Conservation (phyloP, 495 filamentous ascomycete species). For the Neurospora sublineolata region DNA sequence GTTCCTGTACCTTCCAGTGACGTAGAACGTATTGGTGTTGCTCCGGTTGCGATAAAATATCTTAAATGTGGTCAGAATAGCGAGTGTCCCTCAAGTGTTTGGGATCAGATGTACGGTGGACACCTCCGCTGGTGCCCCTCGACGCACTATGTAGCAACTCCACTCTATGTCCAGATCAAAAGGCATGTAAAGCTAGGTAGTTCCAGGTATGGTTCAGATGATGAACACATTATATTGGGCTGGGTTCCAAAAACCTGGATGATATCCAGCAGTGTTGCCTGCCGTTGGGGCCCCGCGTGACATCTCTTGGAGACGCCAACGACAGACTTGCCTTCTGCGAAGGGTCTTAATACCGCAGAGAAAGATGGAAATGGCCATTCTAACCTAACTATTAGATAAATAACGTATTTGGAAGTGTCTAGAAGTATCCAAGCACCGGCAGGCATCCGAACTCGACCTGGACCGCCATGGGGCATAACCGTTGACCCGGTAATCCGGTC, state of each 20-base stretch:
- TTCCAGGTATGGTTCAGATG: neutral
- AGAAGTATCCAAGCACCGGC: neutral
- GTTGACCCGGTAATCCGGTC: neutral
- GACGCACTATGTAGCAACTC: too few relatives aligned
- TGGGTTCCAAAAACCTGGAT: neutral
- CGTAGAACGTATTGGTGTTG: fast-evolving
- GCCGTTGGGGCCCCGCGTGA: neutral
- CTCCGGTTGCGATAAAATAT: neutral
- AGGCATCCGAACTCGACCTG: neutral
- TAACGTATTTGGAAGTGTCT: neutral
- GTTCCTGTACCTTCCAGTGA: neutral
- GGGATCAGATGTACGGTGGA: too few relatives aligned
- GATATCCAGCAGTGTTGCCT: neutral
- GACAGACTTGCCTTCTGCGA: neutral
- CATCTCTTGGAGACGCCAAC: neutral
- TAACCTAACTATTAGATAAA: neutral
- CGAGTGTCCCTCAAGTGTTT: too few relatives aligned
- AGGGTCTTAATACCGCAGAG: neutral
- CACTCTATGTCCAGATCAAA: too few relatives aligned
- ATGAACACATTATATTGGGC: neutral
- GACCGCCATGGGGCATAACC: neutral
- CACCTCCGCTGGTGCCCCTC: too few relatives aligned
- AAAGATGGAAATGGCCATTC: neutral
- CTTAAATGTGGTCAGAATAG: neutral
- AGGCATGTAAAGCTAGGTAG: too few relatives aligned